These are phyloP conservation scores for Suhomyces bribrorum DNA, from an alignment of 1,139 yeast species.

Conservation along the genomic window DNA sequence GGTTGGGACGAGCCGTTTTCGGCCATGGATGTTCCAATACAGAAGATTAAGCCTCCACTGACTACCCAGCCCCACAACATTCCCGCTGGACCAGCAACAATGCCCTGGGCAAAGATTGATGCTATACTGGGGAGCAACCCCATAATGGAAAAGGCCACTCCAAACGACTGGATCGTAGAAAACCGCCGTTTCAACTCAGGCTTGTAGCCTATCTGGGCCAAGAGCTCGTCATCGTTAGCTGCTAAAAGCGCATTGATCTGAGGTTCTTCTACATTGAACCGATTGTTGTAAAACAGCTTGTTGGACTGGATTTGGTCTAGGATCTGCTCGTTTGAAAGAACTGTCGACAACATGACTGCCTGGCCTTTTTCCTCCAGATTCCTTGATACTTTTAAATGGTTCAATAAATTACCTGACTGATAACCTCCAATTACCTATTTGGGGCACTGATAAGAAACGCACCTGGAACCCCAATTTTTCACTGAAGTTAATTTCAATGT, in stretches of 20 bases:
- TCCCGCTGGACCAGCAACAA: constrained; percentile 54
- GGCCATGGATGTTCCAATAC: constrained; percentile 64
- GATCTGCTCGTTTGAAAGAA: constrained; percentile 28
- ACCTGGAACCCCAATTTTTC: no score
- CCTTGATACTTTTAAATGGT: no score
- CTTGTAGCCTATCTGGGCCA: constrained; percentile 39
- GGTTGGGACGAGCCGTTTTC: constrained; percentile 68
- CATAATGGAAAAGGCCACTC: constrained; percentile 55
- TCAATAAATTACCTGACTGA: no score
- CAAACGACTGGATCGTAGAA: constrained; percentile 49
- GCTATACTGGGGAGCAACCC: constrained; percentile 51
- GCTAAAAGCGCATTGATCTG: constrained; percentile 19
- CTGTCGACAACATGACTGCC: constrained; percentile 3
- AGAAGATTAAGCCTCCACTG: constrained; percentile 54
- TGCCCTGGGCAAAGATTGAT: constrained; percentile 25
- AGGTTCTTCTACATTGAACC: constrained; percentile 34
- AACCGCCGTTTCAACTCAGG: constrained; percentile 49
- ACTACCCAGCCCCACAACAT: constrained; percentile 74
- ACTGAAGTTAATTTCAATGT: no score
- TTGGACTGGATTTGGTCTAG: constrained; percentile 26
- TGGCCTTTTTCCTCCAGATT: no score
- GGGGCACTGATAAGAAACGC: no score
- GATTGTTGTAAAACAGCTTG: constrained; percentile 25
- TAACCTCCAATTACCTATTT: no score
- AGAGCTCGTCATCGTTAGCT: constrained; percentile 14